These are phyloP conservation scores for Suillus plorans DNA, from an alignment of 768 basidiomycete genomes.

Conservation along the genomic window DNA sequence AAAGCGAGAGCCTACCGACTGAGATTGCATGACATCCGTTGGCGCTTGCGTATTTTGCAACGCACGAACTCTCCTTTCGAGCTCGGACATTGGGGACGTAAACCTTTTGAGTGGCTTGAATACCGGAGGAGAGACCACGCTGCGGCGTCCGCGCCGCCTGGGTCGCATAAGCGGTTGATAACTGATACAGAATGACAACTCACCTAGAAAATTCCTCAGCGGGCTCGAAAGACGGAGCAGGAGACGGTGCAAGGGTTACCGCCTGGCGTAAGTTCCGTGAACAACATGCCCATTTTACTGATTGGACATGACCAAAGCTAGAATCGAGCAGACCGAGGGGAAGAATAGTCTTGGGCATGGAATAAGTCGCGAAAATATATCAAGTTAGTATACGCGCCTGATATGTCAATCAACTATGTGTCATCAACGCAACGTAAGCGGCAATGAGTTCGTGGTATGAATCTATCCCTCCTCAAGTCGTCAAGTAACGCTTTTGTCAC, in stretches of 20 bases:
- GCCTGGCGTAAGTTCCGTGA: slow-evolving; percentile 25
- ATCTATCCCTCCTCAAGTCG: too few species aligned
- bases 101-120: too few species aligned
- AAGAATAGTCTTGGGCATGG: slow-evolving; percentile 2
- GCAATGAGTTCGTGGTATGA: too few species aligned
- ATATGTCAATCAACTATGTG: too few species aligned
- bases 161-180: not conserved
- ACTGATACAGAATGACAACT: not conserved
- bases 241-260: slow-evolving; percentile 6
- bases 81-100: too few species aligned
- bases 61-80: too few species aligned
- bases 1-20: not conserved
- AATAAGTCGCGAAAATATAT: not conserved
- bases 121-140: too few species aligned
- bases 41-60: too few species aligned
- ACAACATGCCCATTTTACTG: slow-evolving; percentile 10
- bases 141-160: slow-evolving; percentile 6
- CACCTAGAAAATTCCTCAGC: not conserved
- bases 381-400: too few species aligned
- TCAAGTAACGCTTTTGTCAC: too few species aligned
- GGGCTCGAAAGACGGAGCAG: not conserved
- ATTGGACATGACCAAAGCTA: slow-evolving; percentile 4
- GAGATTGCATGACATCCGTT: not conserved
- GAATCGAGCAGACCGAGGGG: slow-evolving; percentile 9
- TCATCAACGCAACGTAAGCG: too few species aligned